Evolutionary conservation across 192 early-diverging fungal species (phyloP).

Genomic region (Coemansia sp.): DNA sequence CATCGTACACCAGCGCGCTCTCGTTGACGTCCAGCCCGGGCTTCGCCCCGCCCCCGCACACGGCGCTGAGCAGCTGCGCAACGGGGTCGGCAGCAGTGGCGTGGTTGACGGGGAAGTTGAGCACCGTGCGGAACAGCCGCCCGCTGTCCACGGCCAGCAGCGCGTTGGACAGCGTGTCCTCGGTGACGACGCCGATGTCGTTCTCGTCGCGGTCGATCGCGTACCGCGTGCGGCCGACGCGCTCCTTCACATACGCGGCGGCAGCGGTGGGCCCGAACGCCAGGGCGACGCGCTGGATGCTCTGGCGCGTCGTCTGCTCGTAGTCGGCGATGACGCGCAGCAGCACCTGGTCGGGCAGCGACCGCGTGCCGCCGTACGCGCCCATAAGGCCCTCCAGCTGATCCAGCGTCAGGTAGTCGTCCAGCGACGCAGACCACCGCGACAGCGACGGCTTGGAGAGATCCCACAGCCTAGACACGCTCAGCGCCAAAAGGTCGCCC

Average conservation of each 20-base stretch:
- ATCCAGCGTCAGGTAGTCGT: slow-evolving; percentile 42
- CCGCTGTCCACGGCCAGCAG: slow-evolving; percentile 20
- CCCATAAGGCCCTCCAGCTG: slow-evolving; percentile 47
- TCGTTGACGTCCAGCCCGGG: neutral
- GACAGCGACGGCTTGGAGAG: slow-evolving; percentile 37
- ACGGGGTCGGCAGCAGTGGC: neutral
- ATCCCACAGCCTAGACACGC: slow-evolving; percentile 27
- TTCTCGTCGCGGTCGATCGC: slow-evolving; percentile 46
- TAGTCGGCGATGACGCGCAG: slow-evolving; percentile 35
- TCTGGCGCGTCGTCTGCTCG: slow-evolving; percentile 41
- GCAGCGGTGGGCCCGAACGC: slow-evolving; percentile 42
- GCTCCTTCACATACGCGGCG: slow-evolving; percentile 13
- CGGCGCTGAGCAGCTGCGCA: neutral
- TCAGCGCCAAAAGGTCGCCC: slow-evolving; percentile 14
- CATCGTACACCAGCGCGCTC: slow-evolving; percentile 23
- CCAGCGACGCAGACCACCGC: slow-evolving; percentile 42
- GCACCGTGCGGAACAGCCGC: slow-evolving; percentile 29
- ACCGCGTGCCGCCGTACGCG: slow-evolving; percentile 34
- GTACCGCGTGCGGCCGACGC: slow-evolving; percentile 28
- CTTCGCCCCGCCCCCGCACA: neutral
- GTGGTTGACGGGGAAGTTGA: slow-evolving; percentile 27
- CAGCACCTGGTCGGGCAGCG: slow-evolving; percentile 20
- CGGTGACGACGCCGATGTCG: slow-evolving; percentile 32
- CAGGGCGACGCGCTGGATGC: slow-evolving; percentile 36
- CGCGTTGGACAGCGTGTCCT: slow-evolving; percentile 30